Base-by-base conservation (phyloP, 2,329 filamentous ascomycete species). In the Sordariomycetes sp. region DNA sequence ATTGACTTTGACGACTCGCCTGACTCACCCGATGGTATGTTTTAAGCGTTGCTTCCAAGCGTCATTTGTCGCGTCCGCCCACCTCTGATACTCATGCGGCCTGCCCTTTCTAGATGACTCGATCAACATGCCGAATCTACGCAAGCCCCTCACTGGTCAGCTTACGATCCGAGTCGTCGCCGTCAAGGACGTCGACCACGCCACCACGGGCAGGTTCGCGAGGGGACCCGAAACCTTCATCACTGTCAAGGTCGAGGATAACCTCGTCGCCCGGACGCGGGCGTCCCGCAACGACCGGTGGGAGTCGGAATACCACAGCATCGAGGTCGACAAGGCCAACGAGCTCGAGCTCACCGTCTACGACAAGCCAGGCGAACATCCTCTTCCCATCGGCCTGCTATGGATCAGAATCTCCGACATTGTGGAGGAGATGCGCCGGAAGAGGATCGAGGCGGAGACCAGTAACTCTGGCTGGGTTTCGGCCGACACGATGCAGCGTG, bases 351-450 rank as follows among this genome's bases (percentile, higher is more conserved):
- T 99, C 57, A 97, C 90, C 0, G 91, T 99, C 12, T 99, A 99
- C 70, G 94, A 99, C 70, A 96, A 95, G 73, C 86, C 90, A 2
- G 85, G 86, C 61, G 91, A 96, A 64, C 88, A 95, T 64, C 86
- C 91, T 15, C 84, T 95, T 55, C 94, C 94, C 48, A 96, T 99
- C 65, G 94, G 87, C 58, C 85, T 99, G 79, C 80, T 97, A 15
- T 99, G 94, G 94, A 85, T 99, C 59, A 82, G 94, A 60, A 92
- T 99, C 66, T 95, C 94, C 17, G 94, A 99, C 69, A 95, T 99
- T 62, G 90, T 90, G 1, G 94, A 99, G 68, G 94, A 99, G 71
- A 92, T 99, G 80, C 87, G 94, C 67, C 85, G 91, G 61, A 97
- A 97, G 78, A 95, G 87, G 74, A 95, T 99, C 61, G 94, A 99